phyloP scores from a whole-genome alignment of 768 basidiomycete genomes.

The Lactarius akahatsu region DNA sequence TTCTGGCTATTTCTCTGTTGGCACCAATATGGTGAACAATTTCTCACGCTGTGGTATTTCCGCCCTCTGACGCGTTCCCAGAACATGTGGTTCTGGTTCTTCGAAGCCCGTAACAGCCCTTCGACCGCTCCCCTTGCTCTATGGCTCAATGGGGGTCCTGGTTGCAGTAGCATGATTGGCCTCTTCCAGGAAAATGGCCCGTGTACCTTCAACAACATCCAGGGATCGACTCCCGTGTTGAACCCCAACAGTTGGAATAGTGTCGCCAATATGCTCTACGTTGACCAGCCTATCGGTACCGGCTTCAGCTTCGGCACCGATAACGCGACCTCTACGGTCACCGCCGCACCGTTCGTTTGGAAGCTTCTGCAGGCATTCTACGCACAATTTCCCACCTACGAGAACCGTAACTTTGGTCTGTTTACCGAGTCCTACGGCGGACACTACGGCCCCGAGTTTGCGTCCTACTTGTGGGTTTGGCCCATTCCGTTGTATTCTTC shows the following conservation, averaged over 20 bases:
- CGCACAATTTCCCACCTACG: slow-evolving; percentile 43
- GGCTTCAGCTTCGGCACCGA: neutral
- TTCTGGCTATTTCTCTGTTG: slow-evolving; percentile 3
- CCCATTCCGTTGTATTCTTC: neutral
- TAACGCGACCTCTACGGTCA: neutral
- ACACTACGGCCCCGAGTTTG: slow-evolving; percentile 33
- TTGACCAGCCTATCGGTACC: slow-evolving; percentile 21
- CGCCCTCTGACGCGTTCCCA: neutral
- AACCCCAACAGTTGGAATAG: slow-evolving; percentile 20
- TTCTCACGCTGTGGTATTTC: neutral
- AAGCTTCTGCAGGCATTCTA: slow-evolving; percentile 6
- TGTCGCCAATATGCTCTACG: slow-evolving; percentile 26
- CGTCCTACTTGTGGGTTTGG: slow-evolving; percentile 8
- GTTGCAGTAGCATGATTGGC: slow-evolving; percentile 7
- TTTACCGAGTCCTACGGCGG: slow-evolving; percentile 52
- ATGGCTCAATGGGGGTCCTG: slow-evolving; percentile 13
- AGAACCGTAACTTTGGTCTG: slow-evolving; percentile 43
- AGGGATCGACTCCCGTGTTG: slow-evolving; percentile 5
- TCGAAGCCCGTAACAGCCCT: slow-evolving; percentile 13
- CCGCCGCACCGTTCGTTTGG: slow-evolving; percentile 5
- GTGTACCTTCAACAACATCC: slow-evolving; percentile 17
- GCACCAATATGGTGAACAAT: slow-evolving; percentile 1
- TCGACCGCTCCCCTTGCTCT: slow-evolving; percentile 1
- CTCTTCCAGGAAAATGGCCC: slow-evolving; percentile 22
- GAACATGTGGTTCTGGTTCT: slow-evolving; percentile 15